These are phyloP conservation scores for Fragaria vesca DNA, from an alignment of 306 rosid genomes.

Conservation along the genomic window DNA sequence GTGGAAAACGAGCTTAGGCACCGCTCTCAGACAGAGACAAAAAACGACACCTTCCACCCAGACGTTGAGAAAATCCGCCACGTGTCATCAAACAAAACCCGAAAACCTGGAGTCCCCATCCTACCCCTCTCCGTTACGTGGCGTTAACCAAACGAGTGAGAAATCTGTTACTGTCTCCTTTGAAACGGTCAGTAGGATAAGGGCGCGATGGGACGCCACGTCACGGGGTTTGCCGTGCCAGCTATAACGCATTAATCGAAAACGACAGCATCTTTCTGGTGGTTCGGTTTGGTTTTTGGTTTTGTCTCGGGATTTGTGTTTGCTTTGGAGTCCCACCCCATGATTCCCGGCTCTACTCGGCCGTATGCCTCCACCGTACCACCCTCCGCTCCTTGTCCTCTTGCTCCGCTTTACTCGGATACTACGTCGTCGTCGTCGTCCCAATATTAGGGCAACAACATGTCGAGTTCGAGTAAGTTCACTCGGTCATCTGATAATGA, in stretches of 20 bases:
- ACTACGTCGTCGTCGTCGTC: not conserved
- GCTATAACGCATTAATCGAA: conserved; percentile 52
- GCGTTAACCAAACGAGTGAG: not conserved
- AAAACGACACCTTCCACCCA: conserved; percentile 21
- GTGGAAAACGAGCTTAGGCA: conserved; percentile 46
- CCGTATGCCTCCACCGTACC: conserved; percentile 23
- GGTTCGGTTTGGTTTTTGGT: not conserved
- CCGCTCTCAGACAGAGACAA: conserved; percentile 21
- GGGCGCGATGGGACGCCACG: conserved; percentile 32
- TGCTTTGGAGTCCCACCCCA: conserved; percentile 5
- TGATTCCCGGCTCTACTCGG: conserved; percentile 41
- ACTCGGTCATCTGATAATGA: too few relatives aligned
- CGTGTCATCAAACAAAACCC: conserved; percentile 28
- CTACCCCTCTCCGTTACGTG: conserved; percentile 6
- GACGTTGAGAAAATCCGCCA: conserved; percentile 25
- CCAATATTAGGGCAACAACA: not conserved
- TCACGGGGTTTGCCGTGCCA: conserved; percentile 43
- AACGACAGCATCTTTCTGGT: conserved; percentile 28
- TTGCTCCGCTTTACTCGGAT: not conserved
- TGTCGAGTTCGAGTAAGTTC: not conserved
- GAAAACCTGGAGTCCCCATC: not conserved
- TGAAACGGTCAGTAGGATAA: conserved; percentile 46
- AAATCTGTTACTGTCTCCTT: conserved; percentile 29
- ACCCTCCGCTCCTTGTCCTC: not conserved
- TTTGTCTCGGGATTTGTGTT: conserved; percentile 26